Conservation (phyloP, 2,329 filamentous ascomycete genomes). For the Scedosporium minutisporum region DNA sequence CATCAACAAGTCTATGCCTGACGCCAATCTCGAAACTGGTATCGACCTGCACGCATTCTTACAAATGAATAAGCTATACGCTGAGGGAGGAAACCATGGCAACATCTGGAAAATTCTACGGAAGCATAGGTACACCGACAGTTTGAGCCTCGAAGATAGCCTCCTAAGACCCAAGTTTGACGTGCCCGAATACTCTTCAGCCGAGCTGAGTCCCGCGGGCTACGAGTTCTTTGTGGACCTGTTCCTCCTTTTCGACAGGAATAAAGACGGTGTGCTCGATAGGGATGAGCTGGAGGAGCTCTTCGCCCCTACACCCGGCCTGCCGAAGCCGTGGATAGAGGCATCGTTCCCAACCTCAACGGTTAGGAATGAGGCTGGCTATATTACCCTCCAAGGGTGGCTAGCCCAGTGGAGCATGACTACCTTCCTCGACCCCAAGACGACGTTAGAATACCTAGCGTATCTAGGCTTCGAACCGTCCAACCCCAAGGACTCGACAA, state of each 20-base stretch:
- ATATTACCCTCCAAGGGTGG: constrained; percentile 96
- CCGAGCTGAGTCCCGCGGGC: constrained; percentile 84
- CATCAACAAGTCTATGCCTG: constrained; percentile 59
- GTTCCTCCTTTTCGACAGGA: constrained; percentile 90
- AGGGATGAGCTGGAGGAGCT: constrained; percentile 74
- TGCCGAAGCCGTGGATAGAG: constrained; percentile 80
- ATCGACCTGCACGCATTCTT: constrained; percentile 79
- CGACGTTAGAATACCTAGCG: constrained; percentile 88
- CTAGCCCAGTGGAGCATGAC: constrained; percentile 99
- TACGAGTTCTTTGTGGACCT: constrained; percentile 97
- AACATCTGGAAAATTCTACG: constrained; percentile 96
- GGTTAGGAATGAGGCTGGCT: constrained; percentile 86
- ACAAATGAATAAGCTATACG: constrained; percentile 88
- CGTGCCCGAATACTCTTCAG: constrained; percentile 82
- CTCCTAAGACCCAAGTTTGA: constrained; percentile 93
- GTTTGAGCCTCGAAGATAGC: constrained; percentile 78
- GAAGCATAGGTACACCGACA: constrained; percentile 94
- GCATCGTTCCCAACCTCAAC: constrained; percentile 87
- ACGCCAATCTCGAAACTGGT: constrained; percentile 55
- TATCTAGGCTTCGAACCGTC: constrained; percentile 88
- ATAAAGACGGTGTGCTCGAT: constrained; percentile 92
- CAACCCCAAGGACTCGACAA: constrained; percentile 65
- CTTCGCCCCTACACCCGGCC: constrained; percentile 85
- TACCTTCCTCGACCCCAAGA: constrained; percentile 90
- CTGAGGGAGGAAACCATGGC: constrained; percentile 93